These are phyloP conservation scores for Kickxella alabastrina DNA, from an alignment of 192 early-diverging fungal species.

Conservation along the genomic window DNA sequence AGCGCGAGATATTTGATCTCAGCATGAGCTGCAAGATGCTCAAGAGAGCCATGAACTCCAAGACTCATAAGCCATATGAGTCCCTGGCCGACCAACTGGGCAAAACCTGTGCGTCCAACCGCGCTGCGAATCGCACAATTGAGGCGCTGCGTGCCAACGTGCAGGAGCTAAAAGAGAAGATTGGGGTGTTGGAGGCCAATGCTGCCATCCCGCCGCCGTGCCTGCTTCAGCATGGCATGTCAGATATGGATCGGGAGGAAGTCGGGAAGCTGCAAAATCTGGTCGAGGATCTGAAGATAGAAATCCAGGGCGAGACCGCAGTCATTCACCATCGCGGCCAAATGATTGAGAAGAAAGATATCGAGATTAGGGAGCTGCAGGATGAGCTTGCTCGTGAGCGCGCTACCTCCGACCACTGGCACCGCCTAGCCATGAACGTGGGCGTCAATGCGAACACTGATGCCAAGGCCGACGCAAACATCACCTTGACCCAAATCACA, in stretches of 20 bases:
- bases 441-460: not conserved
- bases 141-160: constrained; percentile 19
- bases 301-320: constrained; percentile 8
- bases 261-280: constrained; percentile 7
- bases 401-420: constrained; percentile 19
- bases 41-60: constrained; percentile 17
- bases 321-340: constrained; percentile 10
- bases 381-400: constrained; percentile 26
- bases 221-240: constrained; percentile 15
- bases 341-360: constrained; percentile 21
- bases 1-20: constrained; percentile 44
- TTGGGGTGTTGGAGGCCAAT: constrained; percentile 6
- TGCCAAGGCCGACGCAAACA: not conserved
- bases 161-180: constrained; percentile 11
- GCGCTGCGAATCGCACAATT: constrained; percentile 33
- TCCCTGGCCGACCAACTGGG: constrained; percentile 20
- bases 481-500: not conserved
- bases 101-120: constrained; percentile 44
- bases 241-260: constrained; percentile 6
- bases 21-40: constrained; percentile 38
- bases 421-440: constrained; percentile 3
- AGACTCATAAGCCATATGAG: constrained; percentile 24
- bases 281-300: constrained; percentile 1
- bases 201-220: constrained; percentile 20
- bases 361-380: constrained; percentile 17